Evolutionary conservation across 164 flowering plant genomes (phyloP), one percentile per base, ranked within the genome.

Genomic region (Akebia trifoliata): DNA sequence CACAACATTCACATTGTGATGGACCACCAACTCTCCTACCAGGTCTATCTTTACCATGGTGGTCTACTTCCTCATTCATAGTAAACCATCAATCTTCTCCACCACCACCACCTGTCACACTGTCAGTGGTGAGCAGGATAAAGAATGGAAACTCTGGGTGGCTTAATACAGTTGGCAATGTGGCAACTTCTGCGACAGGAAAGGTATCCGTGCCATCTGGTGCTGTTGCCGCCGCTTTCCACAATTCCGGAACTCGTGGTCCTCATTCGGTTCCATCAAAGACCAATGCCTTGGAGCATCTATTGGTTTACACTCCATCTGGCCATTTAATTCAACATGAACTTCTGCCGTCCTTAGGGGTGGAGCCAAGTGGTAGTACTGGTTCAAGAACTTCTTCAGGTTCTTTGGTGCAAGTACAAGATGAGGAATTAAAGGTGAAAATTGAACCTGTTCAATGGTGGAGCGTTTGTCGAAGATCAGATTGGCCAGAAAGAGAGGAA

Each of bases 401-500:
- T 60, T 55, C 83, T 54, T 50, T 74, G 25, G 58, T 60, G 34
- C 85, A 74, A 36, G 49, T 69, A 22, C 85, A 78, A 66, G 95
- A 86, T 46, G 99, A 87, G 42, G 97, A 84, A 29, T 69, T 78
- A 24, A 57, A 80, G 55, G 88, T 94, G 50, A 86, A 75, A 66
- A 82, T 79, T 52, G 93, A 86, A 59, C 80, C 95, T 42, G 59
- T 88, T 62, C 99, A 84, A 44, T 81, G 93, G 79, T 94, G 99
- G 97, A 87, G 82, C 74, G 99, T 90, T 31, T 93, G 98, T 64
- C 79, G 97, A 69, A 81, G 91, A 69, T 63, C 69, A 57, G 85
- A 82, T 69, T 83, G 95, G 85, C 92, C 87, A 24, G 95, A 90
- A 67, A 86, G 87, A 64, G 95, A 87, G 72, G 87, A 80, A 61